Evolutionary conservation across 2,329 filamentous ascomycete genomes (phyloP).

Genomic region (Ilyonectria robusta): DNA sequence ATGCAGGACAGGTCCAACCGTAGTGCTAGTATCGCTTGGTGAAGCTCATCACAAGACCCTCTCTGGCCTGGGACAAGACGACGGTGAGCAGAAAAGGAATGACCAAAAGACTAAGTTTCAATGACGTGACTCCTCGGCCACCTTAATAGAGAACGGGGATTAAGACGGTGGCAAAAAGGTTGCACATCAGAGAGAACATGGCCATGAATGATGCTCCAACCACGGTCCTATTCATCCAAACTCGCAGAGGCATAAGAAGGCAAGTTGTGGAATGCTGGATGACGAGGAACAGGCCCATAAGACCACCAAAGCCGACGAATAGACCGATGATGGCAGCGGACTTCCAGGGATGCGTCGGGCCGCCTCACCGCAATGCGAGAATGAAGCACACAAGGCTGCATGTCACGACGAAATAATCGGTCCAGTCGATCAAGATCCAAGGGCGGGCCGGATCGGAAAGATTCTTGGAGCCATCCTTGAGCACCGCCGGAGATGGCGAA

Average conservation of each 20-base stretch:
- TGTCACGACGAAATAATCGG: conserved; percentile 4
- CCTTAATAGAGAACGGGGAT: conserved; percentile 13
- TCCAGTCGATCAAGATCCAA: conserved; percentile 11
- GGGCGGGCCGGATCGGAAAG: not conserved
- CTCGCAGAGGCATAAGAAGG: conserved; percentile 3
- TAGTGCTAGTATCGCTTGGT: conserved; percentile 15
- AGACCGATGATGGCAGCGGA: conserved; percentile 4
- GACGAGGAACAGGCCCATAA: conserved; percentile 8
- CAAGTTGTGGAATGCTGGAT: conserved; percentile 7
- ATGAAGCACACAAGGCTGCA: conserved; percentile 5
- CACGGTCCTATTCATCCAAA: conserved; percentile 14
- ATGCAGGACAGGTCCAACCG: conserved; percentile 6
- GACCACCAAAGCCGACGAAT: conserved; percentile 1
- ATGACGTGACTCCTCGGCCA: not conserved
- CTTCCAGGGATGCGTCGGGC: not conserved
- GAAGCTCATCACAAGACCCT: conserved; percentile 8
- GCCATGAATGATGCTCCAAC: conserved; percentile 10
- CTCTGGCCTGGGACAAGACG: not conserved
- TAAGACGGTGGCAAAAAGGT: conserved; percentile 6
- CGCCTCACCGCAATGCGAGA: conserved; percentile 11
- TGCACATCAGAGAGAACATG: conserved; percentile 18
- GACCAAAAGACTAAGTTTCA: not conserved
- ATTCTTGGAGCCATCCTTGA: not conserved
- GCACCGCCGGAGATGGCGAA: not conserved
- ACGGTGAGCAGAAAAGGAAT: conserved; percentile 10